These are phyloP conservation scores for Cyclocybe aegerita DNA, from an alignment of 768 basidiomycete species.

Conservation along the genomic window DNA sequence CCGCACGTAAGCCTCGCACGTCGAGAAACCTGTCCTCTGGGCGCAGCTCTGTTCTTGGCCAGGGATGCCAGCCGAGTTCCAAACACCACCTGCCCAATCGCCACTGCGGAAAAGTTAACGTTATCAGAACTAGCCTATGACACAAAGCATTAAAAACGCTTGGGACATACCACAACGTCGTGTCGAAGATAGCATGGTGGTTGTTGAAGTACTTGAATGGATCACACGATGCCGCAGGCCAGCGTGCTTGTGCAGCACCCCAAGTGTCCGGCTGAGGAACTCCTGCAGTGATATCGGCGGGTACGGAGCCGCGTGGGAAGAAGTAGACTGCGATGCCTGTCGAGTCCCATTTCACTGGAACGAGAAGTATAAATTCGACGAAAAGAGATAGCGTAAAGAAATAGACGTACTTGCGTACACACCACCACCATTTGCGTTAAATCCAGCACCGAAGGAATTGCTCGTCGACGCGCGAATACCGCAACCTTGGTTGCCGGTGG, in stretches of 20 bases:
- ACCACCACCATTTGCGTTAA: conserved; percentile 84
- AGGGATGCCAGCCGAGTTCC: conserved; percentile 69
- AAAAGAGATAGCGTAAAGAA: conserved; percentile 2
- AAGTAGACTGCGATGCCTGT: conserved; percentile 79
- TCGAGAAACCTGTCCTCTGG: conserved; percentile 74
- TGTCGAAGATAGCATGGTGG: conserved; percentile 82
- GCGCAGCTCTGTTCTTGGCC: conserved; percentile 90
- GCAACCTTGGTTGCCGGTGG: conserved; percentile 80
- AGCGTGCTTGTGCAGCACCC: conserved; percentile 77
- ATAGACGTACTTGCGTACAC: conserved; percentile 82
- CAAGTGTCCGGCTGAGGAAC: conserved; percentile 75
- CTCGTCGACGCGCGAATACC: conserved; percentile 62
- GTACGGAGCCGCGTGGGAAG: conserved; percentile 74
- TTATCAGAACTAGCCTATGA: too few species aligned
- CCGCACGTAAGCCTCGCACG: conserved; percentile 77
- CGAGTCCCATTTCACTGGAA: conserved; percentile 73
- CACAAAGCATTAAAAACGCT: not conserved
- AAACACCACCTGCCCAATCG: conserved; percentile 87
- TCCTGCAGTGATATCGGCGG: conserved; percentile 71
- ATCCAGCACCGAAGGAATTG: conserved; percentile 79
- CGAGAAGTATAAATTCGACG: not conserved
- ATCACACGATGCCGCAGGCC: conserved; percentile 73
- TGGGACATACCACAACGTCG: conserved; percentile 69
- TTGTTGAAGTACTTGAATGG: conserved; percentile 78
- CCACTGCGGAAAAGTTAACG: conserved; percentile 44